Conservation (phyloP, 83 land plant genomes). For the Picea abies region DNA sequence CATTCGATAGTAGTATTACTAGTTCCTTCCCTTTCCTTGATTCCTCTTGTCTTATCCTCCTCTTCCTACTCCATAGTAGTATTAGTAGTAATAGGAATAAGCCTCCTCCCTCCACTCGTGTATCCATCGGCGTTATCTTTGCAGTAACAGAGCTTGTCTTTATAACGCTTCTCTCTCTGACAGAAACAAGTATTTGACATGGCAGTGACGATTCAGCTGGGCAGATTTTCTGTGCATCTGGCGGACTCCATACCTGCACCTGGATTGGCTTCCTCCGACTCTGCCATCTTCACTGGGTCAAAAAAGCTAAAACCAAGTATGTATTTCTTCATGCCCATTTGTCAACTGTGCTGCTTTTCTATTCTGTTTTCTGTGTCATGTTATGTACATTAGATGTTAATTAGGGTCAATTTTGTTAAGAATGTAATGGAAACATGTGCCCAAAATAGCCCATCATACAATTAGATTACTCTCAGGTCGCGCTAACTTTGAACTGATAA, state of each 20-base stretch:
- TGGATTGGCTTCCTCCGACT: conserved; percentile 5
- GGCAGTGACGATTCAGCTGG: background rate
- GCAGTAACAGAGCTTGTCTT: background rate
- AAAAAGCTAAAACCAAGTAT: background rate
- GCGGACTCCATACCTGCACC: background rate
- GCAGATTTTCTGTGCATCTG: background rate
- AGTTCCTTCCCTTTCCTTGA: background rate
- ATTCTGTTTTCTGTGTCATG: too few species aligned
- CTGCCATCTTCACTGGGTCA: conserved; percentile 6
- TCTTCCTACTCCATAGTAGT: background rate
- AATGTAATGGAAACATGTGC: too few species aligned
- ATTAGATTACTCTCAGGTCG: too few species aligned
- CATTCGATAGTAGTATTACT: background rate
- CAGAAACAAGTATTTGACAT: background rate
- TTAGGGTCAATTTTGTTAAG: too few species aligned
- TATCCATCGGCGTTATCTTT: background rate
- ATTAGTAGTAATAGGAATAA: too few species aligned
- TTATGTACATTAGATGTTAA: too few species aligned
- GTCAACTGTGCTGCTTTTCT: too few species aligned
- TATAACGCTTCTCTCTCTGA: background rate
- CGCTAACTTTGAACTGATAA: background rate
- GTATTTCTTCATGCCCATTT: too few species aligned
- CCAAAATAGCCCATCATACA: too few species aligned
- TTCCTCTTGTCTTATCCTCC: conserved; percentile 10
- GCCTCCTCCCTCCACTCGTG: too few species aligned